phyloP scores from a whole-genome alignment of 495 filamentous ascomycete species.

The Xylaria venustula region DNA sequence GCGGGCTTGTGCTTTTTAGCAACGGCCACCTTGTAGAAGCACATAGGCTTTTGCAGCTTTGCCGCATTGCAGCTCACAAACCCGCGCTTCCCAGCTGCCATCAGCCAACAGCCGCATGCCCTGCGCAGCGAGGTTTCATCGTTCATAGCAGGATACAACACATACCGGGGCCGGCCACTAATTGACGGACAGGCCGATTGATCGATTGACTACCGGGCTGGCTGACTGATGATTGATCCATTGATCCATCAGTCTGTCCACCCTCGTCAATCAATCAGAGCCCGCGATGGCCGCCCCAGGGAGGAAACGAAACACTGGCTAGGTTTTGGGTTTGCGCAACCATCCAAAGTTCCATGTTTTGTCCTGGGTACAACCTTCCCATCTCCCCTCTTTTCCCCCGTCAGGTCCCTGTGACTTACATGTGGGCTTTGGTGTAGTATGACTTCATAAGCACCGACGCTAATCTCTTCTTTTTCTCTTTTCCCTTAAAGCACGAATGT shows the following conservation, averaged over 20 bases:
- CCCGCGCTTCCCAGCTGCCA: slow-evolving; percentile 11
- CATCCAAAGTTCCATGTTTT: not conserved
- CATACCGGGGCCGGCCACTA: not conserved
- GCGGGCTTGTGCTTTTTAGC: slow-evolving; percentile 3
- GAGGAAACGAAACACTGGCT: not conserved
- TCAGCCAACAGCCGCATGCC: slow-evolving; percentile 15
- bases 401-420: not conserved
- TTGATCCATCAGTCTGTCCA: no score
- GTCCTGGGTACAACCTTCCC: slow-evolving; percentile 1
- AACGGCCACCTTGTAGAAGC: slow-evolving; percentile 10
- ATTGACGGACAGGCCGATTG: slow-evolving; percentile 8
- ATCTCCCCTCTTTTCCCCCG: not conserved
- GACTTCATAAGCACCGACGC: not conserved
- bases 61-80: not conserved
- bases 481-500: not conserved
- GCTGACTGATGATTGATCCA: not conserved
- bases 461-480: not conserved
- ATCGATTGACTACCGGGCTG: not conserved
- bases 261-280: slow-evolving; percentile 9
- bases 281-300: not conserved
- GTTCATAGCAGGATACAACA: not conserved
- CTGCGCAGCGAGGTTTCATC: slow-evolving; percentile 12
- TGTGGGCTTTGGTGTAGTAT: not conserved
- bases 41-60: not conserved
- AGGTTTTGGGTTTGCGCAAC: slow-evolving; percentile 15